phyloP scores from a whole-genome alignment of 179 eudicot species.

The Pouteria campechiana region DNA sequence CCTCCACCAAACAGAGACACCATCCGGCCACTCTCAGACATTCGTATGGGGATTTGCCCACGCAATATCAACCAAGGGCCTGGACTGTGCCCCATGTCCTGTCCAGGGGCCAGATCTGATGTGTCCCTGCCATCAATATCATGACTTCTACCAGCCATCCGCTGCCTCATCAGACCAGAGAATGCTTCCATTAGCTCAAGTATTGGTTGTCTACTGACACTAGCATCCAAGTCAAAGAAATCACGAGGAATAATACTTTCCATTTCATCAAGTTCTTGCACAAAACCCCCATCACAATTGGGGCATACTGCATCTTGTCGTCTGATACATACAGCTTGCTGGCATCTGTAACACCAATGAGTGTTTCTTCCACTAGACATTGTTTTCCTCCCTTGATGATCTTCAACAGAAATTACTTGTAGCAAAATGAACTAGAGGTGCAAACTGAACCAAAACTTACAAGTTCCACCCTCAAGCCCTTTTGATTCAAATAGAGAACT shows the following conservation, averaged over 20 bases:
- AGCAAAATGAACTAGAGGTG: no score
- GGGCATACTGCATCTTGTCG: slow-evolving; percentile 38
- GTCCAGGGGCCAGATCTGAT: slow-evolving; percentile 26
- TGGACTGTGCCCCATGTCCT: slow-evolving; percentile 19
- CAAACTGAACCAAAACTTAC: no score
- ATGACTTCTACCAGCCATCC: slow-evolving; percentile 11
- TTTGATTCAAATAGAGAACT: no score
- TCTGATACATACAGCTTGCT: slow-evolving; percentile 48
- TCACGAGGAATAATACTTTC: slow-evolving; percentile 14
- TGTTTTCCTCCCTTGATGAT: no score
- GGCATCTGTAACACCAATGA: slow-evolving; percentile 88
- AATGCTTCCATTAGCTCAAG: slow-evolving; percentile 57
- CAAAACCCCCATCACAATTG: slow-evolving; percentile 62
- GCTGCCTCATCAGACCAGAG: slow-evolving; percentile 47
- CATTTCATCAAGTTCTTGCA: slow-evolving; percentile 62
- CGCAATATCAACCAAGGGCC: slow-evolving; percentile 66
- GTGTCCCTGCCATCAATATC: slow-evolving; percentile 28
- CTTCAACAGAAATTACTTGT: no score
- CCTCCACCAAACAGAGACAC: slow-evolving; percentile 59
- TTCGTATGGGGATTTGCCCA: slow-evolving; percentile 56
- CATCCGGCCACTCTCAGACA: slow-evolving; percentile 41
- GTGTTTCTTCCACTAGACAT: slow-evolving; percentile 65
- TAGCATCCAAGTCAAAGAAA: slow-evolving; percentile 19
- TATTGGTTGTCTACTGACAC: slow-evolving; percentile 32
- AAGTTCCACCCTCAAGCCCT: no score